phyloP scores from a whole-genome alignment of 2,329 filamentous ascomycete species.

The Curvularia lunata region DNA sequence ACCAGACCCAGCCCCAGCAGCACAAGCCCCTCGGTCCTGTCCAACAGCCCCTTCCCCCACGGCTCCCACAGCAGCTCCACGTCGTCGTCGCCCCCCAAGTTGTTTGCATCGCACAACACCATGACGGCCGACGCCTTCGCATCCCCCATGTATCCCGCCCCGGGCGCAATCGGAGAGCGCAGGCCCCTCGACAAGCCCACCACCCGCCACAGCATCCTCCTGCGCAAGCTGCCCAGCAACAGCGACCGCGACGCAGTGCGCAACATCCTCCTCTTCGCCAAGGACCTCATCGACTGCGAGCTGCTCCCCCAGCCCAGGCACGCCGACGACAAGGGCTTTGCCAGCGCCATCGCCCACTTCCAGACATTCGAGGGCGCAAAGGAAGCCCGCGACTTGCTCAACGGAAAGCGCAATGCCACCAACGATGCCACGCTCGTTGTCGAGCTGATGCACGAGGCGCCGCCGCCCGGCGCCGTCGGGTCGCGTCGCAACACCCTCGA shows the following conservation, averaged over 20 bases:
- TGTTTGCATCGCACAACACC: slow-evolving; percentile 44
- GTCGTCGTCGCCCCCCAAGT: slow-evolving; percentile 49
- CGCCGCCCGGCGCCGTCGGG: slow-evolving; percentile 48
- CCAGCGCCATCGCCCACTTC: slow-evolving; percentile 66
- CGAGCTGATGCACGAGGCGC: slow-evolving; percentile 59
- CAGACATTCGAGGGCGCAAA: slow-evolving; percentile 62
- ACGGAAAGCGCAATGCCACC: slow-evolving; percentile 67
- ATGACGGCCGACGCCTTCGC: slow-evolving; percentile 53
- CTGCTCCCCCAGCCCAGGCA: slow-evolving; percentile 60
- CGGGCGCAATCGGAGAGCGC: slow-evolving; percentile 51
- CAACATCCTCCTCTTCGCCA: slow-evolving; percentile 70
- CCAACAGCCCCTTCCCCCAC: slow-evolving; percentile 49
- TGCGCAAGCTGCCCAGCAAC: slow-evolving; percentile 66
- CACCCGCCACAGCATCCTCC: slow-evolving; percentile 53
- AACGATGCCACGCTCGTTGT: slow-evolving; percentile 65
- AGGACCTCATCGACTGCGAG: slow-evolving; percentile 65
- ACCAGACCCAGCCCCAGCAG: slow-evolving; percentile 51
- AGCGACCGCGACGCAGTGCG: slow-evolving; percentile 64
- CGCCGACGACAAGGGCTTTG: slow-evolving; percentile 63
- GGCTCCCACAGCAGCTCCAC: slow-evolving; percentile 50
- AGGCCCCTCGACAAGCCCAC: slow-evolving; percentile 46
- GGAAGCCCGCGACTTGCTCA: slow-evolving; percentile 64
- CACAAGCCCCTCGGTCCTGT: slow-evolving; percentile 50
- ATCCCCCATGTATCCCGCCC: slow-evolving; percentile 49
- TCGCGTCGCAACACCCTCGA: slow-evolving; percentile 64